Conservation (phyloP, 768 basidiomycete species). For the Termitomyces bulborhizus region DNA sequence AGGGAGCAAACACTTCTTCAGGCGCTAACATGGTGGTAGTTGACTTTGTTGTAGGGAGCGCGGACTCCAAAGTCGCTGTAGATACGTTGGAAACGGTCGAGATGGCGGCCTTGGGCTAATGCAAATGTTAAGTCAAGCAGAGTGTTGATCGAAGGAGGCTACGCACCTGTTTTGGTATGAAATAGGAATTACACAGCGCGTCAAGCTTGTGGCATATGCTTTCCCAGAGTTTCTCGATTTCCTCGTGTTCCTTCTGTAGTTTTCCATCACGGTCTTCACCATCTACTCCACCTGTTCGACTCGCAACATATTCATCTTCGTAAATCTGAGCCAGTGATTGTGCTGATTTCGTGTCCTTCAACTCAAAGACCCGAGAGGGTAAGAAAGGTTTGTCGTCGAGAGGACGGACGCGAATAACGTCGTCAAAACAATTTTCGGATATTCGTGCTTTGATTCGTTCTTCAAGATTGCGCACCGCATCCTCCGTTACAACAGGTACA, state of each 20-base stretch:
- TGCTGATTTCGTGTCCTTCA: slow-evolving; percentile 82
- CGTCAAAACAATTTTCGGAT: slow-evolving; percentile 80
- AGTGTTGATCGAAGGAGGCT: not conserved
- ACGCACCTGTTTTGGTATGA: slow-evolving; percentile 87
- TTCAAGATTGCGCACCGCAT: slow-evolving; percentile 74
- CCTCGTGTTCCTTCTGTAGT: slow-evolving; percentile 82
- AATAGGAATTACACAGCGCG: slow-evolving; percentile 91
- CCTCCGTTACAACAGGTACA: slow-evolving; percentile 87
- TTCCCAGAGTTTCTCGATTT: slow-evolving; percentile 80
- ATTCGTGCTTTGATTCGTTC: slow-evolving; percentile 89
- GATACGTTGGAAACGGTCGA: slow-evolving; percentile 79
- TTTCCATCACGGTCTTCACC: slow-evolving; percentile 84
- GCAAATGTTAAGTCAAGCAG: slow-evolving; percentile 2
- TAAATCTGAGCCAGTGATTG: slow-evolving; percentile 95
- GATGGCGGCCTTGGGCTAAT: slow-evolving; percentile 84
- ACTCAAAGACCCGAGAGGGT: slow-evolving; percentile 82
- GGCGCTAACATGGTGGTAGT: slow-evolving; percentile 82
- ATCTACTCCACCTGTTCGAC: slow-evolving; percentile 45
- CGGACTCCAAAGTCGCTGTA: slow-evolving; percentile 81
- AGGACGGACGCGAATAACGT: slow-evolving; percentile 79
- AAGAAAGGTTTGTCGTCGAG: slow-evolving; percentile 85
- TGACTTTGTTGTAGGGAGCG: slow-evolving; percentile 78
- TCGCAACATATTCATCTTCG: slow-evolving; percentile 82
- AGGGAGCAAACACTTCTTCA: slow-evolving; percentile 78
- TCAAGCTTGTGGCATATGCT: slow-evolving; percentile 84